Evolutionary conservation across 2,329 filamentous ascomycete species (phyloP).

Genomic region (Penicillium capsulatum): DNA sequence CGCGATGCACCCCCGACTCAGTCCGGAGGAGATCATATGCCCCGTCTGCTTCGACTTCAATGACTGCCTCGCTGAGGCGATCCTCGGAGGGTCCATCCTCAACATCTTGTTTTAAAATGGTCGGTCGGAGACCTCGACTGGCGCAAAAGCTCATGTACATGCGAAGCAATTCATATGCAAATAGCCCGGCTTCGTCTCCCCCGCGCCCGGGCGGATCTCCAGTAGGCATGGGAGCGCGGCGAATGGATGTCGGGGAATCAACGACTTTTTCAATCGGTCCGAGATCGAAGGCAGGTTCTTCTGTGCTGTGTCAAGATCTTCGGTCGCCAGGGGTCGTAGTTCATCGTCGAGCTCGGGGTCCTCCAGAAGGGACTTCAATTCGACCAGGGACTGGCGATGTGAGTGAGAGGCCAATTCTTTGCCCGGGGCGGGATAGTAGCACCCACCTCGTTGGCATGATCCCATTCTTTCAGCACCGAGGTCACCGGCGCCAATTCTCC

Average conservation of each 20-base stretch:
- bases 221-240: conserved; percentile 83
- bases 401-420: background rate
- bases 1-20: conserved; percentile 91
- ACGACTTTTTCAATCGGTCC: conserved; percentile 64
- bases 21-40: conserved; percentile 78
- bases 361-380: conserved; percentile 72
- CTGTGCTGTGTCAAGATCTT: conserved; percentile 67
- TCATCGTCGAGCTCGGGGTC: conserved; percentile 61
- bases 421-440: background rate
- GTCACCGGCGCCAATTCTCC: conserved; percentile 54
- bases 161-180: conserved; percentile 77
- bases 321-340: conserved; percentile 55
- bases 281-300: conserved; percentile 60
- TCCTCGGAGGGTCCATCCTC: conserved; percentile 63
- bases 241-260: conserved; percentile 87
- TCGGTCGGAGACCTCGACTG: conserved; percentile 61
- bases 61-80: conserved; percentile 77
- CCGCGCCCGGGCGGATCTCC: conserved; percentile 91
- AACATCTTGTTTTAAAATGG: conserved; percentile 74
- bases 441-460: conserved; percentile 54
- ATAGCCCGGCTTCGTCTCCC: conserved; percentile 84
- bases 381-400: conserved; percentile 49
- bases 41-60: conserved; percentile 72
- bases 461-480: conserved; percentile 54
- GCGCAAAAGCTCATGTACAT: conserved; percentile 86